Conservation (phyloP, 73 alveolate species). For the Stentor coeruleus region DNA sequence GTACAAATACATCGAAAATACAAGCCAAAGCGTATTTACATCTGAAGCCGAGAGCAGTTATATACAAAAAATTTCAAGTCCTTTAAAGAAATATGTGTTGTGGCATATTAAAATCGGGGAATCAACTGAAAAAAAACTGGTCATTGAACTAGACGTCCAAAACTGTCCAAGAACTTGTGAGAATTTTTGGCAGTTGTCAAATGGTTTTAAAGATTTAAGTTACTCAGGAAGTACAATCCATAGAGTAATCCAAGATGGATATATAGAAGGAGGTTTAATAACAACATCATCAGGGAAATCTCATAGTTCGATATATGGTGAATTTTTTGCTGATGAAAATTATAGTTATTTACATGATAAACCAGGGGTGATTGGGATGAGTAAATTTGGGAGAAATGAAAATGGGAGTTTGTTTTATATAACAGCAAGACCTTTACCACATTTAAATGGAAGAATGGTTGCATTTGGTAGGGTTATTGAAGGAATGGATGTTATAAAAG, state of each 20-base stretch:
- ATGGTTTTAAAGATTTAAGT: conserved; percentile 39
- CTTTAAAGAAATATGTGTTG: background rate
- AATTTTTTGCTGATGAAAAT: conserved; percentile 14
- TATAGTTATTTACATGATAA: background rate
- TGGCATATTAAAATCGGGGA: conserved; percentile 19
- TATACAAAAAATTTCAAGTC: background rate
- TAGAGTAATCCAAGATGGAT: conserved; percentile 37
- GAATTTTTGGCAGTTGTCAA: conserved; percentile 44
- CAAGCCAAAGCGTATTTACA: background rate
- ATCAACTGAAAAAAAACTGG: conserved; percentile 1
- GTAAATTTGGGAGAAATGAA: background rate
- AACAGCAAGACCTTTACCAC: conserved; percentile 12
- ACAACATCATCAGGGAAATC: background rate
- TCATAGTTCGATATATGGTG: background rate
- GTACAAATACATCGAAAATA: background rate
- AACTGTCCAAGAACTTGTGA: conserved; percentile 55
- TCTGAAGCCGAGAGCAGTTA: conserved; percentile 1
- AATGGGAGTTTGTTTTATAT: conserved; percentile 23
- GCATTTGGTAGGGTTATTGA: conserved; percentile 25
- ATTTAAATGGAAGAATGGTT: conserved; percentile 13
- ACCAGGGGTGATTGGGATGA: conserved; percentile 22
- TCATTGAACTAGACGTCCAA: conserved; percentile 28
- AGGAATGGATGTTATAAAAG: conserved; percentile 17
- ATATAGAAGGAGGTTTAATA: conserved; percentile 34
- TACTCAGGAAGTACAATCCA: conserved; percentile 38